These are phyloP conservation scores for Diplodia sapinea DNA, from an alignment of 2,329 filamentous ascomycete genomes.

Conservation along the genomic window DNA sequence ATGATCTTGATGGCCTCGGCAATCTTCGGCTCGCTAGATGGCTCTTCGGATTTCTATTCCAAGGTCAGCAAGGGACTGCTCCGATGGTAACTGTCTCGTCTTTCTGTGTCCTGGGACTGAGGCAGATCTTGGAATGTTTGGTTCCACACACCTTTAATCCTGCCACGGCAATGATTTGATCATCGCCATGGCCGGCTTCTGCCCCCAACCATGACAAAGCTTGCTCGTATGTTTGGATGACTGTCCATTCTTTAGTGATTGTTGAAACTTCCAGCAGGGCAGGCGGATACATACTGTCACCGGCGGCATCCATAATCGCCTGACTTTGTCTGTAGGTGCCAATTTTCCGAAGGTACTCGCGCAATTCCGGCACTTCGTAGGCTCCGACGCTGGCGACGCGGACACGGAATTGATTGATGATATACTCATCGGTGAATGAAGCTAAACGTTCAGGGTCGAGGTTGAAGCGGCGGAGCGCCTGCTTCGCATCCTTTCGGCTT, in stretches of 20 bases:
- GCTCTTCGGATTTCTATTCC: slow-evolving; percentile 59
- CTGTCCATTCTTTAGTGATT: not conserved
- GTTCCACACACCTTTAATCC: slow-evolving; percentile 57
- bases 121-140: not conserved
- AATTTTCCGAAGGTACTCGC: slow-evolving; percentile 64
- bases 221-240: slow-evolving; percentile 66
- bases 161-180: slow-evolving; percentile 64
- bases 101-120: not conserved
- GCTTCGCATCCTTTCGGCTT: slow-evolving; percentile 61
- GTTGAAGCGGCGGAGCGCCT: slow-evolving; percentile 66
- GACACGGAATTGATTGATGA: slow-evolving; percentile 67
- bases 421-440: slow-evolving; percentile 61
- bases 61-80: not conserved
- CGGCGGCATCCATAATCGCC: slow-evolving; percentile 50
- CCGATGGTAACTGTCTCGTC: not conserved
- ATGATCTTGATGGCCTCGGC: slow-evolving; percentile 64
- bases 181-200: slow-evolving; percentile 54
- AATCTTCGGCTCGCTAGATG: slow-evolving; percentile 56
- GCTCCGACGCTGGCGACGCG: slow-evolving; percentile 62
- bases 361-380: slow-evolving; percentile 61
- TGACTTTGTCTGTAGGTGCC: slow-evolving; percentile 64
- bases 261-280: not conserved
- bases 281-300: slow-evolving; percentile 1
- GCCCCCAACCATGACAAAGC: slow-evolving; percentile 65
- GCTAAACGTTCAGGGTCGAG: slow-evolving; percentile 53